A percentile compares a stretch with the other conserved stretches of the same genome.
phyloP scores from a whole-genome alignment of 208 protist species.

The Herpetomonas tarakana region DNA sequence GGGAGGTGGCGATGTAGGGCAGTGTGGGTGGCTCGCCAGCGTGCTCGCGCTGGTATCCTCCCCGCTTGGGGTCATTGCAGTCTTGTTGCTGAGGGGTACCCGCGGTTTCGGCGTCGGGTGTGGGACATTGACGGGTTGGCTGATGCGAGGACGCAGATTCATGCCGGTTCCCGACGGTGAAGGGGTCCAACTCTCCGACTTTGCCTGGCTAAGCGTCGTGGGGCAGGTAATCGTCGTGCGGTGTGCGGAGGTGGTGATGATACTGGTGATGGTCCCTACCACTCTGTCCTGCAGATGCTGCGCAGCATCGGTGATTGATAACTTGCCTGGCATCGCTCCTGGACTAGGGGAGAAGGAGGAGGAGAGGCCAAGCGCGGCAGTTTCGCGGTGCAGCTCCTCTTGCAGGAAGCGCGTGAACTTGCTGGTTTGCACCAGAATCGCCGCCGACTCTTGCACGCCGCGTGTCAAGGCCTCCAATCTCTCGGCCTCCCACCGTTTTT shows the following conservation, averaged over 20 bases:
- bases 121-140: neutral
- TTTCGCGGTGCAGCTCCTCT: slow-evolving; percentile 40
- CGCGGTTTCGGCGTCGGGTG: neutral
- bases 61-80: too few species aligned
- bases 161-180: neutral
- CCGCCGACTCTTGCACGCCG: slow-evolving; percentile 31
- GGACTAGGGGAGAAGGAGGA: too few species aligned
- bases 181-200: neutral
- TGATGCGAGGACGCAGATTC: neutral
- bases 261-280: neutral
- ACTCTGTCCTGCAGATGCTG: neutral
- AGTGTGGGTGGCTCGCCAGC: neutral
- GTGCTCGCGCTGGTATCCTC: neutral
- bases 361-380: neutral
- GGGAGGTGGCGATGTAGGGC: neutral
- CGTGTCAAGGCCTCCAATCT: slow-evolving; percentile 20
- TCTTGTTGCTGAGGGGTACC: neutral
- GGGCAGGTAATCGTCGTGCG: neutral
- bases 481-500: slow-evolving; percentile 2
- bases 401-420: slow-evolving; percentile 31
- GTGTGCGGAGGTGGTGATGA: neutral
- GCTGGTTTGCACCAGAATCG: slow-evolving; percentile 25
- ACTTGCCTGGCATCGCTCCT: too few species aligned
- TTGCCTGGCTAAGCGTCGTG: neutral
- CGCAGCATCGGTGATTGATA: too few species aligned